A percentile compares a stretch with the other conserved stretches of the same genome.
These are phyloP conservation scores for Acanthamoeba lenticulata DNA, from an alignment of 208 protist genomes.

Conservation along the genomic window DNA sequence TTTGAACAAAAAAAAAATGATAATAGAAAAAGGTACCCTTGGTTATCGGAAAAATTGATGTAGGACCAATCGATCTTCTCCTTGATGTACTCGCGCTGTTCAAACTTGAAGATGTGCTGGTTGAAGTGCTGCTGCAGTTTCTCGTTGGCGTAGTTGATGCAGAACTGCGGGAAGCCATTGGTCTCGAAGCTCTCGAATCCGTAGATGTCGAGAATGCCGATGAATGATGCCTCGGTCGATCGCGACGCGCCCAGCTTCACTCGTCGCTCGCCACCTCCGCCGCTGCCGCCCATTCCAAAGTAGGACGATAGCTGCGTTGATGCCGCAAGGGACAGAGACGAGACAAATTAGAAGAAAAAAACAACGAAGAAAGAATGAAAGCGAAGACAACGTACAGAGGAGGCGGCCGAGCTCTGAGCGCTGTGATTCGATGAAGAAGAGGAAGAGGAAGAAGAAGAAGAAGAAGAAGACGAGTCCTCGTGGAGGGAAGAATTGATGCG, in stretches of 20 bases:
- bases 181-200: constrained; percentile 95
- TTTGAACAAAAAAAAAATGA: too few species aligned
- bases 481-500: constrained; percentile 88
- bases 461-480: constrained; percentile 76
- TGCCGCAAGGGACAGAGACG: not conserved
- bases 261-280: not conserved
- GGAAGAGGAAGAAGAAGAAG: not conserved
- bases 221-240: not conserved
- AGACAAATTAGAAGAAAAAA: too few species aligned
- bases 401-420: not conserved
- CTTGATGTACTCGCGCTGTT: constrained; percentile 79
- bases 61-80: constrained; percentile 84
- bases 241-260: not conserved
- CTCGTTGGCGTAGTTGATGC: constrained; percentile 99
- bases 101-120: constrained; percentile 88
- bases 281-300: not conserved
- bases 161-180: constrained; percentile 93
- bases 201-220: constrained; percentile 92
- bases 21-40: not conserved
- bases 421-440: too few species aligned
- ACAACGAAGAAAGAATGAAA: not conserved
- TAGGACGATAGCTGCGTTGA: constrained; percentile 4
- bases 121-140: constrained; percentile 95
- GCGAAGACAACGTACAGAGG: not conserved
- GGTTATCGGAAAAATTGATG: constrained; percentile 88